Evolutionary conservation across 129 eudicot species (phyloP).

Genomic region (Arctium lappa): DNA sequence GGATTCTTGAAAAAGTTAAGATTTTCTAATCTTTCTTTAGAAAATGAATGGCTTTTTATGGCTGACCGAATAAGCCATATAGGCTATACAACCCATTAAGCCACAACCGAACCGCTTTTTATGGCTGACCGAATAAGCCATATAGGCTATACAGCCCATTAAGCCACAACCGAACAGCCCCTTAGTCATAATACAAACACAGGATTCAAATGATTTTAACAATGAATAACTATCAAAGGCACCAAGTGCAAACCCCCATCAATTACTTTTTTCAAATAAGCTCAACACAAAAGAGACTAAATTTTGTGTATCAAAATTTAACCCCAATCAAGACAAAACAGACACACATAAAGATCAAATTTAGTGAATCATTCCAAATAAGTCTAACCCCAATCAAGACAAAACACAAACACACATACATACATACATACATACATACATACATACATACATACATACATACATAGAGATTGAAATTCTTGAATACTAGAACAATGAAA

Average conservation of each 20-base stretch:
- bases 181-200: neutral
- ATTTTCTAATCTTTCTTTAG: neutral
- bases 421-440: neutral
- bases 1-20: neutral
- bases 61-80: too few relatives aligned
- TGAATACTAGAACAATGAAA: neutral
- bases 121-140: too few relatives aligned
- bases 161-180: too few relatives aligned
- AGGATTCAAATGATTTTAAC: conserved; percentile 18
- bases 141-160: too few relatives aligned
- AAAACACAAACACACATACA: neutral
- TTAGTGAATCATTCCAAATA: neutral
- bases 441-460: neutral
- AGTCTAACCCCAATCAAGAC: neutral
- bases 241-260: conserved; percentile 7
- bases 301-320: neutral
- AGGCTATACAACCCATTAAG: too few relatives aligned
- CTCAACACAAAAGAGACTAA: neutral
- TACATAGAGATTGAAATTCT: neutral
- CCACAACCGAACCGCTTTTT: too few relatives aligned
- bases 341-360: neutral
- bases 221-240: conserved; percentile 7
- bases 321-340: conserved; percentile 16
- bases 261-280: neutral
- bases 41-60: neutral